Evolutionary conservation across 768 basidiomycete genomes (phyloP), one percentile per base, ranked within the genome.

Genomic region (Cystobasidium onofrii): DNA sequence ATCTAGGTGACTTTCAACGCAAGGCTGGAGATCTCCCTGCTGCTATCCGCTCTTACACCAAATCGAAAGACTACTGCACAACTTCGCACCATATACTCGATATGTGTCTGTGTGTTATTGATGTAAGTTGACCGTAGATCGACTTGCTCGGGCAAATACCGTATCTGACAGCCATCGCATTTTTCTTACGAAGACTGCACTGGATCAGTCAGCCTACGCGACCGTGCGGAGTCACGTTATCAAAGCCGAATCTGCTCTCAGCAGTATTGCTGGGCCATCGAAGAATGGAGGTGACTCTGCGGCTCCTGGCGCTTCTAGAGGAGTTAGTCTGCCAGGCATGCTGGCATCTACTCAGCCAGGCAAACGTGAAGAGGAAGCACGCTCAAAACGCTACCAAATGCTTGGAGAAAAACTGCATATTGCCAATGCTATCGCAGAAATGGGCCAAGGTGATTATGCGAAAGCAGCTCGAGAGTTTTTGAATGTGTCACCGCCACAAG

Each of bases 201-300:
- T 94, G 74, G 91, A 93, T 82, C 89, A 91, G 81, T 84, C 86
- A 74, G 91, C 90, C 81, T 93, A 92, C 81, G 83, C 89, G 1
- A 90, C 92, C 78, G 85, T 96, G 41, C 85, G 89, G 9, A 92
- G 90, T n/a, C 94, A 96, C 79, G 87, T 96, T 33, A 91, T 89
- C 86, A 96, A 96, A 81, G 92, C 92, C n/a, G 93, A 96, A 74
- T 88, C 91, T 0, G 90, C 91, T 0, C 84, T 96, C 29, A 92
- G 95, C 46, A 86, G 87, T 39, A 29, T 76, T 6, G 57, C 29
- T 39, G 70, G 52, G 29, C 18, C 69, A n/a, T 50, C 74, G 7
- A 39, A 73, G 18, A 23, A 50, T 20, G 20, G 39, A 9, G 50
- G 18, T 10, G 69, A 62, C 4, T 74, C 75, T 50, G 20, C 23